Conservation (phyloP, 371 early-diverging fungal genomes). For the Mucor indicus region DNA sequence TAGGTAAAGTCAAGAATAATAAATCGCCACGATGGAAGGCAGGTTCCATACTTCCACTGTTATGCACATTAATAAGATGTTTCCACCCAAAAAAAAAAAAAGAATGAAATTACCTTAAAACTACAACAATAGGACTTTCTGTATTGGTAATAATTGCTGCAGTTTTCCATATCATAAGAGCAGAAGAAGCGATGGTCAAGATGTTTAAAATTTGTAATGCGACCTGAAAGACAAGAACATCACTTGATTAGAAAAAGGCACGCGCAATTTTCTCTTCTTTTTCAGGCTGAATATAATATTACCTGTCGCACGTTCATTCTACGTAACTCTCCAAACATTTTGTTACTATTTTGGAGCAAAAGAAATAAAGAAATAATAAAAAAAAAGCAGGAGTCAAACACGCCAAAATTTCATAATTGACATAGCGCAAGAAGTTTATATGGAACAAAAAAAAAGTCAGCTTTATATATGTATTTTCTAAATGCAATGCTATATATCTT, state of each 20-base stretch:
- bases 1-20: conserved; percentile 78
- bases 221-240: conserved; percentile 24
- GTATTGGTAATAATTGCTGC: conserved; percentile 83
- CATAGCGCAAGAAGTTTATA: background rate
- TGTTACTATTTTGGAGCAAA: background rate
- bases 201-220: conserved; percentile 78
- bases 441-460: background rate
- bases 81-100: too few relatives aligned
- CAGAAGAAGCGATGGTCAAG: conserved; percentile 81
- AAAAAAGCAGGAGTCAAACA: background rate
- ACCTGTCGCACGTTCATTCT: conserved; percentile 50
- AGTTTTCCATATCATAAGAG: conserved; percentile 98
- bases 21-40: conserved; percentile 98
- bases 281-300: background rate
- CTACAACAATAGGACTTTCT: conserved; percentile 98
- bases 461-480: background rate
- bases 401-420: background rate
- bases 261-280: background rate
- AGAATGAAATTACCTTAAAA: conserved; percentile 67
- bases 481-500: background rate
- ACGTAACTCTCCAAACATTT: conserved; percentile 47
- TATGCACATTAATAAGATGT: background rate
- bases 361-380: background rate
- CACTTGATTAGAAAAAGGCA: background rate
- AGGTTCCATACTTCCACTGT: conserved; percentile 98